Evolutionary conservation across 2,329 filamentous ascomycete genomes (phyloP), one percentile per base, ranked within the genome.

Genomic region (Ophiostoma fasciatum): DNA sequence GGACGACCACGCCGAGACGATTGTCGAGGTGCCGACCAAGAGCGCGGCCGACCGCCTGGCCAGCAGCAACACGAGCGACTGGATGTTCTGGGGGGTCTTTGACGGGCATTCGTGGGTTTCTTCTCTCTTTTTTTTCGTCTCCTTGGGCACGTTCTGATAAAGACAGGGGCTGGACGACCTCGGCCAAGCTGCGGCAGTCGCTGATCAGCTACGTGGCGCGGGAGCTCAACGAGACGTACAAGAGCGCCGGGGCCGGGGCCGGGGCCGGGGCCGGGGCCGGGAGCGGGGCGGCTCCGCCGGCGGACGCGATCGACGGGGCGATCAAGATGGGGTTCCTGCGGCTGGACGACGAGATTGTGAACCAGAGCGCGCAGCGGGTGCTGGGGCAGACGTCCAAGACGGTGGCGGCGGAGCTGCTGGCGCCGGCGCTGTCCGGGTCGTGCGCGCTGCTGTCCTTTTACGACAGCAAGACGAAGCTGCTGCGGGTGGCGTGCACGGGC

Each of bases 51-150:
- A 44, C 23, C 51, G 49, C 18, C 49, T 51, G 17, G 48, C 53
- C 23, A 55, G 67, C 26, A 65, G 68, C 13, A 45, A 65, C 14
- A 74, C 66, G 40, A 82, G 72, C 42, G 92, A 98, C 58, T 98
- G 90, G 90, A 96, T 96, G 85, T 98, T 98, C 57, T 98, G 92
- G 90, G 90, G 87, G 39, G 87, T 98, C 14, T 98, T 96, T 57
- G 90, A 98, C 53, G 90, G 90, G 1, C 90, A 98, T 58, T 83
- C 82, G 83, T 88, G 63, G 58, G 71, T 69, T 23, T n/a, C 12
- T 13, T n/a, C 12, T 25, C 13, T 25, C 10, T 25, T 2, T 12
- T 26, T 13, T 17, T 14, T n/a, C 15, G 7, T 31, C 10, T 31
- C 13, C 6, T 8, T 20, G 3, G 5, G 22, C 43, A 18, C n/a